A percentile compares a stretch with the other conserved stretches of the same genome.
phyloP scores from a whole-genome alignment of 331 rosid species.

The Cucumis variabilis region DNA sequence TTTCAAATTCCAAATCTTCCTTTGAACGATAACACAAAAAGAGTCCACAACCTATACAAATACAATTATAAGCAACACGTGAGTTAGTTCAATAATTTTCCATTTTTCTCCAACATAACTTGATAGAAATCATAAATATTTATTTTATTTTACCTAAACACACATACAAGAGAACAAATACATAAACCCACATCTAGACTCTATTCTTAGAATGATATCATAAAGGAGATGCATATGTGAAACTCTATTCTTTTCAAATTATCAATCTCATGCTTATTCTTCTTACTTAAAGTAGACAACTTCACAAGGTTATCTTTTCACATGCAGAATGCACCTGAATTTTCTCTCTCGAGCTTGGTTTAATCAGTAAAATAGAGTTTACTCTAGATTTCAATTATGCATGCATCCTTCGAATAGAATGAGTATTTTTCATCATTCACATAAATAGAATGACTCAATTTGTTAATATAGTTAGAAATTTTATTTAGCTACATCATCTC shows the following conservation, averaged over 20 bases:
- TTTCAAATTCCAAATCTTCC: too few relatives aligned
- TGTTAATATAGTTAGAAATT: background rate
- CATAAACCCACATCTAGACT: background rate
- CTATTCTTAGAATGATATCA: background rate
- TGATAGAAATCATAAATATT: background rate
- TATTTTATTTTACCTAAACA: too few relatives aligned
- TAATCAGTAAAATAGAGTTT: background rate
- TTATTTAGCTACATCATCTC: background rate
- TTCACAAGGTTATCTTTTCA: background rate
- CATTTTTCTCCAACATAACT: background rate
- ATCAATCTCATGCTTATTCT: background rate
- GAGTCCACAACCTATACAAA: background rate
- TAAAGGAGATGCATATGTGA: too few relatives aligned
- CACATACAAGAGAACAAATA: background rate
- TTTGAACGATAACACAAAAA: too few relatives aligned
- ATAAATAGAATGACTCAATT: background rate
- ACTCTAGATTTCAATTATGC: background rate
- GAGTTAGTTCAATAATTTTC: background rate
- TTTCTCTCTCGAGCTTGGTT: background rate
- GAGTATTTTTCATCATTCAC: background rate
- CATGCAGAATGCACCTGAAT: background rate
- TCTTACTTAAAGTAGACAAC: background rate
- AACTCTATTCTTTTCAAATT: too few relatives aligned
- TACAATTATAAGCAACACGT: conserved; percentile 1
- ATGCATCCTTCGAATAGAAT: background rate